Percentiles rank a stretch among this genome's conserved stretches.
phyloP scores from a whole-genome alignment of 2,329 filamentous ascomycete species.

The Dothideomycetes sp. region DNA sequence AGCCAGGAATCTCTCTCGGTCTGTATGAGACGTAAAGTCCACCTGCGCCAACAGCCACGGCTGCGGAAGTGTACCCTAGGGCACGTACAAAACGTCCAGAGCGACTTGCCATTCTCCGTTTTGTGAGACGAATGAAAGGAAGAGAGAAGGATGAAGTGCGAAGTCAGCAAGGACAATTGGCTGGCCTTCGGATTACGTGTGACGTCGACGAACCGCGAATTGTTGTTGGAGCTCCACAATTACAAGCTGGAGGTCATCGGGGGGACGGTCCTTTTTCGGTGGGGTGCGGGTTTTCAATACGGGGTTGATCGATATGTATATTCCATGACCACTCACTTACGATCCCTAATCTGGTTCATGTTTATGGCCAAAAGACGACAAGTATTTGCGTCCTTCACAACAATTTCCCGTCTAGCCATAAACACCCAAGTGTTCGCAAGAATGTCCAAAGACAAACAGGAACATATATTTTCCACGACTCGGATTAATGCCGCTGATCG shows the following conservation, averaged over 20 bases:
- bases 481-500: neutral
- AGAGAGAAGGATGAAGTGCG: neutral
- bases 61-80: constrained; percentile 48
- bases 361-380: no score
- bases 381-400: no score
- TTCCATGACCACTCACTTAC: no score
- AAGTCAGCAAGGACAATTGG: neutral
- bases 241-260: neutral
- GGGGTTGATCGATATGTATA: no score
- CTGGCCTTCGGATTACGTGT: neutral
- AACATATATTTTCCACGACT: neutral
- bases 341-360: no score
- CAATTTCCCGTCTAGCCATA: no score
- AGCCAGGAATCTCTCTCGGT: constrained; percentile 61
- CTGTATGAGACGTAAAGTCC: constrained; percentile 55
- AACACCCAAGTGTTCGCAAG: no score
- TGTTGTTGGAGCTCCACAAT: neutral
- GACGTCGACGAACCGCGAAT: neutral
- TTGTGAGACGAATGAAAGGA: constrained; percentile 2
- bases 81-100: constrained; percentile 36
- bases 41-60: constrained; percentile 41
- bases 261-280: neutral
- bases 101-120: constrained; percentile 8
- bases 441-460: neutral
- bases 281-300: no score